Percentiles rank a stretch among this genome's conserved stretches.
phyloP scores from a whole-genome alignment of 257 asterid genomes.

The Agastache rugosa region DNA sequence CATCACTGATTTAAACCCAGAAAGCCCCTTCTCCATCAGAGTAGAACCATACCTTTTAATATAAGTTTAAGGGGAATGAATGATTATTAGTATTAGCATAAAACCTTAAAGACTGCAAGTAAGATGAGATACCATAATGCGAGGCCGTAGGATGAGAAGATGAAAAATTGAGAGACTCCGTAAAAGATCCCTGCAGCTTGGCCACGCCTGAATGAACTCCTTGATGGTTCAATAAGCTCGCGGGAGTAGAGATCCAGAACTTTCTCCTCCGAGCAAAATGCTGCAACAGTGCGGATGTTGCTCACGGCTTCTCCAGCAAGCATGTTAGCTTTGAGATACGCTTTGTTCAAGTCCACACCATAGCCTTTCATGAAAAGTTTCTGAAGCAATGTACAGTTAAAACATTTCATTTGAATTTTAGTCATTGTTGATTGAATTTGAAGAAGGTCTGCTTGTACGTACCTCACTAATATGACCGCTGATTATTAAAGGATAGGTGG shows the following conservation, averaged over 20 bases:
- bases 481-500: conserved; percentile 81
- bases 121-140: conserved; percentile 75
- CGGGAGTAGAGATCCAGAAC: conserved; percentile 72
- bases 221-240: conserved; percentile 83
- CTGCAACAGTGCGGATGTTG: conserved; percentile 92
- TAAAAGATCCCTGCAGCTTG: conserved; percentile 91
- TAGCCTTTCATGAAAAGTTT: conserved; percentile 95
- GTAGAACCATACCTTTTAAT: conserved; percentile 70
- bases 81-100: background rate
- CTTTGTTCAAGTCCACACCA: conserved; percentile 88
- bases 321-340: conserved; percentile 95
- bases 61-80: background rate
- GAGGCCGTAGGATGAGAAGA: conserved; percentile 90
- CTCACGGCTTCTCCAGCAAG: conserved; percentile 99
- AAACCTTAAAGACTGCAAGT: background rate
- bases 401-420: too few species aligned
- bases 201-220: conserved; percentile 81
- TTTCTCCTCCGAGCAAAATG: conserved; percentile 91
- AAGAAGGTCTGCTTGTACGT: background rate
- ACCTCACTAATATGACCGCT: conserved; percentile 99
- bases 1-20: conserved; percentile 87
- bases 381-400: conserved; percentile 48
- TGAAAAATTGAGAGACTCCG: conserved; percentile 94
- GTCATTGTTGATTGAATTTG: background rate
- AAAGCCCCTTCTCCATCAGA: conserved; percentile 82